Base-by-base conservation (phyloP, 1,284 basidiomycete genomes). In the Flammula alnicola region DNA sequence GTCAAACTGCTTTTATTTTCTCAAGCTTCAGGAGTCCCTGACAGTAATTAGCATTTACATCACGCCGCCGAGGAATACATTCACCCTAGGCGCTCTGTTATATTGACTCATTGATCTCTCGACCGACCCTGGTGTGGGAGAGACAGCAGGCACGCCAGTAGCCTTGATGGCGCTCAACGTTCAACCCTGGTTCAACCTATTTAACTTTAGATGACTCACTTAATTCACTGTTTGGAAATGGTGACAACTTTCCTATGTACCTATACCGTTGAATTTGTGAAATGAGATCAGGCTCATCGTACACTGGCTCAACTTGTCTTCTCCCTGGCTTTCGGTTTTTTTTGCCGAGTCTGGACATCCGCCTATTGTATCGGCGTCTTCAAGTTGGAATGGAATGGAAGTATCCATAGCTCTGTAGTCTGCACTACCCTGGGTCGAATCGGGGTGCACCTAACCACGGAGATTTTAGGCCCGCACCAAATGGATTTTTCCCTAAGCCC, bases 111-210 rank as follows among this genome's bases (percentile, higher is more conserved):
- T 16, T 50, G 29, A 41, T 46, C n/a, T 52, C 51, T 17, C 44
- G 52, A 26, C 41, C 41, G 19, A 55, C 44, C 26, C 38, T 45
- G 39, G 36, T 50, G n/a, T 50, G 51, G 41, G 48, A 56, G 41
- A 45, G n/a, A n/a, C n/a, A n/a, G 22, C n/a, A 14, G 33, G 23
- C 27, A 40, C 33, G 25, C 26, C 33, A 35, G 19, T 31, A 23
- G 30, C 26, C 38, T 44, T 17, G 33, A 44, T 45, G 23, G 6
- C 27, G 8, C 12, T 10, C 20, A 37, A 37, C 20, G 17, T 37
- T 37, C 36, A 23, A 4, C n/a, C n/a, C n/a, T n/a, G n/a, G n/a
- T n/a, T n/a, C n/a, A n/a, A n/a, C n/a, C n/a, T n/a, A n/a, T 23
- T 5, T 39, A 16, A 14, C 37, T 22, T 39, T 27, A 39, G 27